Evolutionary conservation across 2,329 filamentous ascomycete species (phyloP), one percentile per base, ranked within the genome.

Genomic region (Didymella pinodella): DNA sequence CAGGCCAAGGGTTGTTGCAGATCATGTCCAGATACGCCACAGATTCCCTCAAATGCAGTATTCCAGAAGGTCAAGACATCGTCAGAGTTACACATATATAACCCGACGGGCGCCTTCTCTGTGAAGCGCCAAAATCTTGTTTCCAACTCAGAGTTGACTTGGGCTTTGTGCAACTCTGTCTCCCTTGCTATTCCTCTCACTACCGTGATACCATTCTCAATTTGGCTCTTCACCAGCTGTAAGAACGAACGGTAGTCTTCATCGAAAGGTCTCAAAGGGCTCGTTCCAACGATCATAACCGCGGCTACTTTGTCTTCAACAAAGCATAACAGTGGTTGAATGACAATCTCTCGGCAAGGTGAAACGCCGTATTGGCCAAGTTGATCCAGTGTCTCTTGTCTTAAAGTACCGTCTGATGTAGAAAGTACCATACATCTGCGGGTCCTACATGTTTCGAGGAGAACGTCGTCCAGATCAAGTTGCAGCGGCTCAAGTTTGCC

Each of bases 121-220:
- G 90, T 90, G 88, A 94, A 92, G 40, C 90, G 84, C 1, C 89
- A 91, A 72, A 94, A 93, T 57, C 89, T 88, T 45, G 88, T 88
- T 73, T 94, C 91, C 29, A 92, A 80, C 52, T 86, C 86, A 20
- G 90, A 90, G 0, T 90, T 90, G 65, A 83, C 83, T 73, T 91
- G 88, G 1, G 90, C 89, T 57, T 89, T 84, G 57, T 84, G 85
- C 62, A 93, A 92, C 71, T 93, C 91, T 65, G 93, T 90, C 71
- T 93, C 90, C 57, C 92, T 93, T 3, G 93, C 76, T 0, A 93
- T 89, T 0, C 92, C 90, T 0, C 90, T 93, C 1, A 90, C 90
- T 20, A 53, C 75, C 93, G 84, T 0, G 89, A 92, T 1, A 90
- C 93, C 14, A 88, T 51, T 58, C 29, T 58, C 89, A 8, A 93